A percentile compares a stretch with the other conserved stretches of the same genome.
Evolutionary conservation across 2,329 filamentous ascomycete genomes (phyloP).

Genomic region (Botrytis fragariae): DNA sequence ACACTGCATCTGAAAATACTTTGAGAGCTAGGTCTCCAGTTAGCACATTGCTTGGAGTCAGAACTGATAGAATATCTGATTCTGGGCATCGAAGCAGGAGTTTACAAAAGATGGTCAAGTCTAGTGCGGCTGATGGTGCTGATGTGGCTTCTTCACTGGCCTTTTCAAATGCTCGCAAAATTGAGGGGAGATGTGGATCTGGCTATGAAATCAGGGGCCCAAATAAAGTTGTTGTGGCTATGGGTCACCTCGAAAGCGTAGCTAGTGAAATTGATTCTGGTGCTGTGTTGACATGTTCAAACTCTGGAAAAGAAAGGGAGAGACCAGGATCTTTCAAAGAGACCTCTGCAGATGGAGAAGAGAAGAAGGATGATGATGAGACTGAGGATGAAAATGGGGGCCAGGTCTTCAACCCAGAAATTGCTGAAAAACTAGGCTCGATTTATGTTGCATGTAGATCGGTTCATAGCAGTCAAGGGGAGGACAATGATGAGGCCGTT

Average conservation of each 20-base stretch:
- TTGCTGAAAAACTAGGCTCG: neutral
- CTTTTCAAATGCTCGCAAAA: neutral
- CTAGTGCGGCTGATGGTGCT: neutral
- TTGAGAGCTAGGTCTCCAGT: conserved; percentile 15
- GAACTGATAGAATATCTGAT: neutral
- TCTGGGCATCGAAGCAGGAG: neutral
- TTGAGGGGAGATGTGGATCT: neutral
- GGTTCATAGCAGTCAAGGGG: neutral
- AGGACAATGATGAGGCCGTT: neutral
- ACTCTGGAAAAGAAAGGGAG: neutral
- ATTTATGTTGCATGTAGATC: neutral
- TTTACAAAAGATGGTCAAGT: no score
- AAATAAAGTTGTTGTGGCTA: neutral
- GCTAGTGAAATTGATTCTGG: neutral
- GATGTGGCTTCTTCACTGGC: neutral
- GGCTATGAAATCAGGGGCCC: neutral
- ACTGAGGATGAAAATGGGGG: neutral
- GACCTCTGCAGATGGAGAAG: neutral
- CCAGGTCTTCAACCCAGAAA: neutral
- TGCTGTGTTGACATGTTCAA: neutral
- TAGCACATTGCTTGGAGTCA: neutral
- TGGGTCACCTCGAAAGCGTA: neutral
- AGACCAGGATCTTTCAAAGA: no score
- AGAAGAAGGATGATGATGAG: neutral
- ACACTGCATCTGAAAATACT: neutral